A percentile compares a stretch with the other conserved stretches of the same genome.
phyloP scores from a whole-genome alignment of 768 basidiomycete species.

The Clavaria fumosa region DNA sequence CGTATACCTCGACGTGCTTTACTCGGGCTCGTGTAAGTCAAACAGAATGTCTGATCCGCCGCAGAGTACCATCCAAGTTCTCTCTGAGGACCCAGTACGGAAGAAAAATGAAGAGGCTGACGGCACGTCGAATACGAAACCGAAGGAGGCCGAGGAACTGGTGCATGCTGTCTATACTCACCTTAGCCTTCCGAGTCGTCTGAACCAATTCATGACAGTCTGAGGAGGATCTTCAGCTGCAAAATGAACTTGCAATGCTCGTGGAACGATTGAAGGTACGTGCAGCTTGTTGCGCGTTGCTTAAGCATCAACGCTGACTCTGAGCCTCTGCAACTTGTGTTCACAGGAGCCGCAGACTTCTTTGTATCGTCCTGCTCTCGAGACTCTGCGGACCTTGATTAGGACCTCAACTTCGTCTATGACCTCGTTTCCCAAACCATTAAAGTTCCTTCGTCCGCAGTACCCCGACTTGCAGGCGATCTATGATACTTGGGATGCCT shows the following conservation, averaged over 20 bases:
- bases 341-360: slow-evolving; percentile 73
- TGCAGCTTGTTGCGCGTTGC: slow-evolving; percentile 1
- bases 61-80: slow-evolving; percentile 45
- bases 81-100: slow-evolving; percentile 62
- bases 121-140: slow-evolving; percentile 39
- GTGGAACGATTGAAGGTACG: slow-evolving; percentile 82
- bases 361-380: slow-evolving; percentile 80
- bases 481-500: slow-evolving; percentile 68
- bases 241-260: slow-evolving; percentile 92
- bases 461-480: slow-evolving; percentile 76
- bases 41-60: slow-evolving; percentile 43
- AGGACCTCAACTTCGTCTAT: slow-evolving; percentile 95
- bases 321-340: too few relatives aligned
- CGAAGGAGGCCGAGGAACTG: slow-evolving; percentile 61
- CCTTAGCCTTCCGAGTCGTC: background rate
- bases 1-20: too few relatives aligned
- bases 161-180: slow-evolving; percentile 31
- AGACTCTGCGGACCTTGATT: slow-evolving; percentile 86
- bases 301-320: too few relatives aligned
- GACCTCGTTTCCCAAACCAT: slow-evolving; percentile 97
- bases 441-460: slow-evolving; percentile 93
- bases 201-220: slow-evolving; percentile 35
- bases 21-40: too few relatives aligned
- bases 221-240: slow-evolving; percentile 89
- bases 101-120: slow-evolving; percentile 34